A percentile compares a stretch with the other conserved stretches of the same genome.
phyloP scores from a whole-genome alignment of 306 rosid genomes.

The Inga oerstediana region DNA sequence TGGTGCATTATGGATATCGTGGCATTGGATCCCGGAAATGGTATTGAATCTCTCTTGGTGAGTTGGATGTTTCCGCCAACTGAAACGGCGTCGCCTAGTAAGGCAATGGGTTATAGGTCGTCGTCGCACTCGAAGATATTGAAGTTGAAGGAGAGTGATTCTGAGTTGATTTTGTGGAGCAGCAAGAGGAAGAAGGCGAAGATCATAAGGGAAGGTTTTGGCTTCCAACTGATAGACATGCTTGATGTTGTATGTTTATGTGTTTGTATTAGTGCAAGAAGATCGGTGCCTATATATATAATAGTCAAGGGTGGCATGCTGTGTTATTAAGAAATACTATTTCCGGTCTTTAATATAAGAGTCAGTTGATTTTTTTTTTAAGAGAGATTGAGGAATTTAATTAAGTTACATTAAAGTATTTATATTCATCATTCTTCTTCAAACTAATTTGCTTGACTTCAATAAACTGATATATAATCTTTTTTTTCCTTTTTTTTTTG shows the following conservation, averaged over 20 bases:
- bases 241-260: background rate
- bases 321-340: too few relatives aligned
- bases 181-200: background rate
- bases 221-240: slow-evolving; percentile 2
- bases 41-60: background rate
- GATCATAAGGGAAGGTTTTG: background rate
- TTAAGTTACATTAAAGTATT: too few relatives aligned
- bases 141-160: slow-evolving; percentile 18
- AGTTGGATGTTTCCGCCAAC: background rate
- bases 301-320: too few relatives aligned
- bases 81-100: slow-evolving; percentile 10
- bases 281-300: too few relatives aligned
- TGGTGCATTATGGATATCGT: accelerated
- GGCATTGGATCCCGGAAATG: background rate
- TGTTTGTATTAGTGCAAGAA: background rate
- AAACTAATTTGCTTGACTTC: too few relatives aligned
- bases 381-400: too few relatives aligned
- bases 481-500: too few relatives aligned
- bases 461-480: too few relatives aligned
- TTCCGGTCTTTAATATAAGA: too few relatives aligned
- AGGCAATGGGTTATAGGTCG: background rate
- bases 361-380: too few relatives aligned
- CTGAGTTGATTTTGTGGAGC: background rate
- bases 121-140: background rate
- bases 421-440: too few relatives aligned